Conservation (phyloP, 23 red algal species). For the Agarophyton chilense region DNA sequence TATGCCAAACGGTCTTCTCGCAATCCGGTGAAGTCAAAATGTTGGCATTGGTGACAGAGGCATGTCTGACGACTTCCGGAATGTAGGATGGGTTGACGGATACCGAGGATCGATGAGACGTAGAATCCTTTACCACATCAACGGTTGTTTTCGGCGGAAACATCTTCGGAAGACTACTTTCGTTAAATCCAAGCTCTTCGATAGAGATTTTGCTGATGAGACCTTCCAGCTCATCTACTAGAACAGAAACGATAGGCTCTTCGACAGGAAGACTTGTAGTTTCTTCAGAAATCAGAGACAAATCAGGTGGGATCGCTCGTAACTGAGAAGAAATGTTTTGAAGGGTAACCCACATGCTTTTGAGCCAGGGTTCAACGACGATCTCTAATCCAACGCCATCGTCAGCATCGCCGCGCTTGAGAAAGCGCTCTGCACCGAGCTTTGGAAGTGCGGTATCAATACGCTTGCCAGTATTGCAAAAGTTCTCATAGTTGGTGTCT, state of each 20-base stretch:
- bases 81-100: slow-evolving; percentile 36
- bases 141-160: slow-evolving; percentile 32
- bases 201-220: slow-evolving; percentile 43
- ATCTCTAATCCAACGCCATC: slow-evolving; percentile 78
- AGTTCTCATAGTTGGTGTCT: slow-evolving; percentile 93
- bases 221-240: not conserved
- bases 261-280: not conserved
- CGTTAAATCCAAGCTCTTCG: slow-evolving; percentile 60
- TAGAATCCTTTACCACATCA: not conserved
- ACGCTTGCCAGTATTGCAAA: slow-evolving; percentile 76
- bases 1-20: slow-evolving; percentile 67
- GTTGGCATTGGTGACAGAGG: slow-evolving; percentile 31
- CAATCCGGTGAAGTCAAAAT: slow-evolving; percentile 42
- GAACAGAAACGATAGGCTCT: not conserved
- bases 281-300: not conserved
- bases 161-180: slow-evolving; percentile 35
- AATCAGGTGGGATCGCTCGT: not conserved
- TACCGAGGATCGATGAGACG: not conserved
- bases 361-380: slow-evolving; percentile 81
- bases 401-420: slow-evolving; percentile 71
- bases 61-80: slow-evolving; percentile 27
- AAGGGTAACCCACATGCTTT: slow-evolving; percentile 27
- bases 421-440: slow-evolving; percentile 63
- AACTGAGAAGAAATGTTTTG: not conserved
- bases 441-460: slow-evolving; percentile 67